phyloP scores from a whole-genome alignment of 208 protist species.

The Trichomonas vaginalis region DNA sequence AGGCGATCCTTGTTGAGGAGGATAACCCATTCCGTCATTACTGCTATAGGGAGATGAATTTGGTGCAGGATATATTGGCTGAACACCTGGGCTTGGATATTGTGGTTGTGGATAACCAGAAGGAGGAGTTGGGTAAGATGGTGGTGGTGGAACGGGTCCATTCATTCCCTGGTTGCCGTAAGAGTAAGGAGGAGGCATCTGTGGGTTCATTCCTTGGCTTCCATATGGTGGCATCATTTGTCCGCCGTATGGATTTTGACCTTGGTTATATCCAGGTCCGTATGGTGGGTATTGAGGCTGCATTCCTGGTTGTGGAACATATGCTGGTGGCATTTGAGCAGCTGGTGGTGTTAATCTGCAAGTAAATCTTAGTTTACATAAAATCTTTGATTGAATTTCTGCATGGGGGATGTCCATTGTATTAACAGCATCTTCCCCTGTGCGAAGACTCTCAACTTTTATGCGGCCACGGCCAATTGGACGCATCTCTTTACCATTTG shows the following conservation, averaged over 20 bases:
- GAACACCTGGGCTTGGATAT: not conserved
- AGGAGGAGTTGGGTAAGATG: not conserved
- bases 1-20: no score
- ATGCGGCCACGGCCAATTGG: not conserved
- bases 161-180: not conserved
- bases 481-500: not conserved
- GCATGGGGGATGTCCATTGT: not conserved
- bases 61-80: no score
- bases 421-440: not conserved
- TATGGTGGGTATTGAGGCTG: not conserved
- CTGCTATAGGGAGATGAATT: no score
- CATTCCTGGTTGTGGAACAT: not conserved
- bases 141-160: not conserved
- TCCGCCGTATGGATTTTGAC: not conserved
- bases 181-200: not conserved
- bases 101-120: no score
- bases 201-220: not conserved
- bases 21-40: no score
- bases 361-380: not conserved
- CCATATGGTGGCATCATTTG: not conserved
- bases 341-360: not conserved
- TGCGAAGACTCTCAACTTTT: not conserved
- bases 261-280: no score
- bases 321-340: not conserved
- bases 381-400: not conserved